phyloP scores from a whole-genome alignment of 768 basidiomycete species.

The Trametes meyenii region DNA sequence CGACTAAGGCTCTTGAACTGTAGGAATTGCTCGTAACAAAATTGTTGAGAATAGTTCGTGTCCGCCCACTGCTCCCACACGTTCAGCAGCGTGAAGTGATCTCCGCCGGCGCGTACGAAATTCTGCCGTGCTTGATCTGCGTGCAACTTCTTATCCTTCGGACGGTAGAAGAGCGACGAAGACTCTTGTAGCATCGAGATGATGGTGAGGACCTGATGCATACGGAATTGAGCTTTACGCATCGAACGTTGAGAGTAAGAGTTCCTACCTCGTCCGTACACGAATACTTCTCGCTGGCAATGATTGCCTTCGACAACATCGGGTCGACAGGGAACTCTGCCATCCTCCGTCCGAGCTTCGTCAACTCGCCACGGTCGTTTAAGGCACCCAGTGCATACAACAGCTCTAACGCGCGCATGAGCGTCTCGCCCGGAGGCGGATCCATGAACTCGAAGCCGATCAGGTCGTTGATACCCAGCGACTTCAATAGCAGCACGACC shows the following conservation, averaged over 20 bases:
- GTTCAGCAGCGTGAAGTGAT: conserved; percentile 96
- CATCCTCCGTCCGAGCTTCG: conserved; percentile 96
- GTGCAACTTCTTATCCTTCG: conserved; percentile 97
- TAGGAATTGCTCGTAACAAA: conserved; percentile 93
- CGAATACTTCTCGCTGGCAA: conserved; percentile 89
- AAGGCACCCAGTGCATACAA: conserved; percentile 95
- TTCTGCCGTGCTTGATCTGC: conserved; percentile 98
- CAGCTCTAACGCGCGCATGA: conserved; percentile 92
- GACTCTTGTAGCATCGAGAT: conserved; percentile 98
- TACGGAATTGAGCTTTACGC: not conserved
- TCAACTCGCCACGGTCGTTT: conserved; percentile 95
- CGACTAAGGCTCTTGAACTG: conserved; percentile 94
- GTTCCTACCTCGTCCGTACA: conserved; percentile 91
- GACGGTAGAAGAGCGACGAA: conserved; percentile 91
- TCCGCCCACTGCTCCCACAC: conserved; percentile 99
- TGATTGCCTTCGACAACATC: conserved; percentile 95
- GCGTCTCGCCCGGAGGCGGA: conserved; percentile 95
- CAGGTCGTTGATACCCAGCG: conserved; percentile 96
- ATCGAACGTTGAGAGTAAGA: not conserved
- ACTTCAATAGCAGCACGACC: conserved; percentile 94
- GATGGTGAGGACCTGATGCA: conserved; percentile 82
- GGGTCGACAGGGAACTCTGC: conserved; percentile 99
- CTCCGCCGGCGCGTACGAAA: conserved; percentile 93
- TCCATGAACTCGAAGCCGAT: conserved; percentile 99
- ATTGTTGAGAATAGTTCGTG: conserved; percentile 95